Base-by-base conservation (phyloP, 1,284 basidiomycete genomes). In the Ustilago bromivora region DNA sequence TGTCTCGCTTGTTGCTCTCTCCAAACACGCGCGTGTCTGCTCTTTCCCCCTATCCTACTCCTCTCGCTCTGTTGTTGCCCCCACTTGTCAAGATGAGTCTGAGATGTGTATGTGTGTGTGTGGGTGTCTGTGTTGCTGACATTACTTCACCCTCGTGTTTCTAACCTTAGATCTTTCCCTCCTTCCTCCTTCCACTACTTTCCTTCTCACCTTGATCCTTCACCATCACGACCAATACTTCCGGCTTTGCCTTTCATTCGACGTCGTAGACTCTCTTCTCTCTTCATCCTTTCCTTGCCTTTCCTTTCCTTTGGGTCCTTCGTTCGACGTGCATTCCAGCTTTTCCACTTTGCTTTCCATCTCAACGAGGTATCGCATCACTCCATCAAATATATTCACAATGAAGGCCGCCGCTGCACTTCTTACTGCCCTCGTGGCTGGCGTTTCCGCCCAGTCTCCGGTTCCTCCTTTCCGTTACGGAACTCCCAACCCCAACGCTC, bases 381-480 rank as follows among this genome's bases (percentile, higher is more conserved):
- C 49, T 34, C 12, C 43, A 46, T 19, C 47, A 19, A 54, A 51
- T 40, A 40, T 38, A 46, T 3, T 23, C 60, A 72, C 28, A 4
- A 76, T 77, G 75, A 77, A 77, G 70, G 64, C 67, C 62, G 57
- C 67, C 57, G 67, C 66, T 66, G 63, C 75, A 58, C 52, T 61
- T 31, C 71, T 78, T 38, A 53, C 61, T 40, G 67, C 69, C 47
- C 53, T 72, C 61, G 65, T 60, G 35, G 75, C 75, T 56, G 66
- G 70, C 41, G 70, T 56, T 35, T 73, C 66, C 17, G 75, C 75
- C 40, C 75, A 77, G 63, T 61, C 43, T 8, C 11, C 66, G 31
- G 58, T 64, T 17, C 56, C 69, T 47, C 49, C 71, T 43, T 85
- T 85, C 73, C 15, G 57, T n/a, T 84, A 79, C 71, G 84, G 84